Conservation (phyloP, 106 monocot species). For the Acorus calamus region DNA sequence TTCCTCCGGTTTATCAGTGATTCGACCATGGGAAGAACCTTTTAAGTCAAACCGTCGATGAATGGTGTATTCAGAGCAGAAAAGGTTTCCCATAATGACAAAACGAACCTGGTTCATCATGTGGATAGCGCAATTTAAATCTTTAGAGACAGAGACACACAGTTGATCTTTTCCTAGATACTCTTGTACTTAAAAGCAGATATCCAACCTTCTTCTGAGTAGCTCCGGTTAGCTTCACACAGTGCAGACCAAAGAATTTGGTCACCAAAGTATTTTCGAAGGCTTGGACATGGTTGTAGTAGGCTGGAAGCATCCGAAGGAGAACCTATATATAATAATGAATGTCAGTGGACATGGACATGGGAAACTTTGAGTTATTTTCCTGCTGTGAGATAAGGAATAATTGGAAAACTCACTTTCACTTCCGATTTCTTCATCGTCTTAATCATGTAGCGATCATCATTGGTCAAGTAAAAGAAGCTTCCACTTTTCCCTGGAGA, state of each 20-base stretch:
- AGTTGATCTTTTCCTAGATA: too few relatives aligned
- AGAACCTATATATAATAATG: constrained; percentile 32
- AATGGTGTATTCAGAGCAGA: constrained; percentile 26
- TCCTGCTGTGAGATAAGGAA: too few relatives aligned
- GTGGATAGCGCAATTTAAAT: too few relatives aligned
- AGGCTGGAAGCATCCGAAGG: constrained; percentile 63
- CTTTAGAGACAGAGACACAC: too few relatives aligned
- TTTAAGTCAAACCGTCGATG: constrained; percentile 28
- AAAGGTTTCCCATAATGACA: constrained; percentile 35
- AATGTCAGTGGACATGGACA: background rate
- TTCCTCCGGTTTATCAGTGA: constrained; percentile 22
- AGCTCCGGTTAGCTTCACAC: constrained; percentile 53
- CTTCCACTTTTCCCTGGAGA: constrained; percentile 77
- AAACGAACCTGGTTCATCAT: constrained; percentile 23
- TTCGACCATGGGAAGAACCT: constrained; percentile 31
- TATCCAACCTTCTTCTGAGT: constrained; percentile 54
- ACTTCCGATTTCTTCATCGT: constrained; percentile 74
- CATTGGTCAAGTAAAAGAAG: constrained; percentile 63
- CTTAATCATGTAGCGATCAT: constrained; percentile 69
- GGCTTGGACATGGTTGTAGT: constrained; percentile 67
- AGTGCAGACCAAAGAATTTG: constrained; percentile 60
- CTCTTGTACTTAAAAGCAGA: too few relatives aligned
- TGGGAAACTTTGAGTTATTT: too few relatives aligned
- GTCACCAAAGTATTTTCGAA: constrained; percentile 55
- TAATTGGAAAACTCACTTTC: constrained; percentile 27